Evolutionary conservation across 371 early-diverging fungal genomes (phyloP).

Genomic region (Batrachochytrium dendrobatidis): DNA sequence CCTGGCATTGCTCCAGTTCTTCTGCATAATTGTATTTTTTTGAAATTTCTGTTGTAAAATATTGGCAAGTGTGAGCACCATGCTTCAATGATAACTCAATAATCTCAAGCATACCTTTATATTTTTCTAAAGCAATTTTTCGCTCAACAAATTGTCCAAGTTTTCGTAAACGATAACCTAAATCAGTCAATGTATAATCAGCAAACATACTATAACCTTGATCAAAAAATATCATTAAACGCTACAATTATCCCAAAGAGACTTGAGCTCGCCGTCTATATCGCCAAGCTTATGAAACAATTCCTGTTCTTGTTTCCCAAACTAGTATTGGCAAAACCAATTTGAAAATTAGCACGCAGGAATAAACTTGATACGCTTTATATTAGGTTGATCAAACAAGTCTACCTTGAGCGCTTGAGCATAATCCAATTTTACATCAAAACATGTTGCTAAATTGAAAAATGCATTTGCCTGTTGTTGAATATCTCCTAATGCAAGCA

Average conservation of each 20-base stretch:
- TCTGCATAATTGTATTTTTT: background rate
- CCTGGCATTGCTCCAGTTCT: background rate
- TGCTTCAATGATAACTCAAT: background rate
- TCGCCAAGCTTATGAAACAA: background rate
- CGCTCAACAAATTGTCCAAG: background rate
- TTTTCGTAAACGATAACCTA: background rate
- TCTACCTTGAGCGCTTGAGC: slow-evolving; percentile 1
- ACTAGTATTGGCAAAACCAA: background rate
- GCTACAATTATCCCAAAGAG: background rate
- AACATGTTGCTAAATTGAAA: background rate
- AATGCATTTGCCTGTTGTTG: slow-evolving; percentile 1
- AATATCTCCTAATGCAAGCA: background rate
- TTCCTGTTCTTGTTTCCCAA: background rate
- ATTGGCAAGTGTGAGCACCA: background rate
- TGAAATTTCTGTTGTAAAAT: background rate
- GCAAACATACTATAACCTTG: background rate
- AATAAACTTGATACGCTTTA: background rate
- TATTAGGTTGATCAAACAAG: background rate
- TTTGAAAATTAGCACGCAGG: background rate
- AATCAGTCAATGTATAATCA: background rate
- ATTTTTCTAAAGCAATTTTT: background rate
- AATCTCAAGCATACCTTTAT: background rate
- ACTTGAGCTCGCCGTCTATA: background rate
- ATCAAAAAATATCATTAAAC: background rate
- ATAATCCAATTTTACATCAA: background rate